Percentiles rank a stretch among this genome's conserved stretches.
phyloP scores from a whole-genome alignment of 106 monocot species.

The Acorus gramineus region DNA sequence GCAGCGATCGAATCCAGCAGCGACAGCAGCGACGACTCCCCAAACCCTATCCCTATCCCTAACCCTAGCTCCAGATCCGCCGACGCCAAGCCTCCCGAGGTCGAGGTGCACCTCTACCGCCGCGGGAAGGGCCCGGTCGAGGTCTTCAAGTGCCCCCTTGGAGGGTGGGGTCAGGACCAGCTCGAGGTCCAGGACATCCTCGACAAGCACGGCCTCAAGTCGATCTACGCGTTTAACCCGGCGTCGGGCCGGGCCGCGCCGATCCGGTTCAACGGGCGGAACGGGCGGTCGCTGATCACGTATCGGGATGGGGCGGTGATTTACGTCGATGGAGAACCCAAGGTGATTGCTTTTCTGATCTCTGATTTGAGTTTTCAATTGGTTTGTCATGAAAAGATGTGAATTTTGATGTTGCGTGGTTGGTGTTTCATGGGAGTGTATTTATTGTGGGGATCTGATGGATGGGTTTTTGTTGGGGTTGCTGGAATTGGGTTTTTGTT shows the following conservation, averaged over 20 bases:
- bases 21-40: too few relatives aligned
- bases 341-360: constrained; percentile 26
- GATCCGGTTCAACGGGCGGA: constrained; percentile 57
- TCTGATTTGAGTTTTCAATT: too few relatives aligned
- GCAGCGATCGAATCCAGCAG: too few relatives aligned
- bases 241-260: constrained; percentile 40
- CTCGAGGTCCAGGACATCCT: constrained; percentile 88
- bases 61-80: constrained; percentile 29
- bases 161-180: constrained; percentile 77
- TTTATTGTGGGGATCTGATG: too few relatives aligned
- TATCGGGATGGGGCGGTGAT: constrained; percentile 65
- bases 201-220: constrained; percentile 57
- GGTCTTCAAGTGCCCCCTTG: constrained; percentile 55
- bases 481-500: too few relatives aligned
- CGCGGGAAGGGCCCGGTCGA: constrained; percentile 49
- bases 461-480: too few relatives aligned
- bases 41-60: constrained; percentile 4
- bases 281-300: constrained; percentile 78
- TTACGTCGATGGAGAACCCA: constrained; percentile 78
- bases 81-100: constrained; percentile 47
- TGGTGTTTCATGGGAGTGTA: too few relatives aligned
- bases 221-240: constrained; percentile 58
- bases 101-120: constrained; percentile 59
- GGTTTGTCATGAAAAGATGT: too few relatives aligned
- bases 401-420: too few relatives aligned